Evolutionary conservation across 768 basidiomycete species (phyloP), one percentile per base, ranked within the genome.

Genomic region (Macrolepiota albuminosa): DNA sequence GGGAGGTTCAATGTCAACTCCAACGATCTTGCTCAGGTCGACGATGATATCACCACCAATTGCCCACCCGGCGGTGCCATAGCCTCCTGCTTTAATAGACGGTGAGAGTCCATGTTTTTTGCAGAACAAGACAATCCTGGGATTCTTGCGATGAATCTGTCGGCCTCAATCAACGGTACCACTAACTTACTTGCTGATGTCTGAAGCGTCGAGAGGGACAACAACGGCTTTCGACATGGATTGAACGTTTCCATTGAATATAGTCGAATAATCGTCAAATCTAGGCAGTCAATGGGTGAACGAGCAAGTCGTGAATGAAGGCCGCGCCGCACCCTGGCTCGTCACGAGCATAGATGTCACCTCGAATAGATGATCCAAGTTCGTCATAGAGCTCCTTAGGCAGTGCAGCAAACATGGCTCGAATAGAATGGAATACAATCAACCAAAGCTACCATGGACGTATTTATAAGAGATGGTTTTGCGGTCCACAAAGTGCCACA

Each of bases 51-150:
- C 88, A 40, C 95, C 95, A 16, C 85, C 86, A 56, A 95, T 83
- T 50, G 91, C 84, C 89, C 93, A 93, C 1, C 93, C 94, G 10
- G 88, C 91, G 1, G 91, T 95, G 6, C 93, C 95, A 68, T 90
- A 95, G 0, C 95, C 95, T 29, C 95, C 95, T 1, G 91, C 89
- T 70, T 93, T 94, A 66, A 94, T 81, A 9, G 91, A 93, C 6
- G 89, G 83, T 10, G 88, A 85, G 3, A 95, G 75, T 0, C 74
- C 73, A 67, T 93, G 79, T 56, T 84, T 83, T n/a, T 70, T 73
- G 68, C 93, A 95, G 71, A 95, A 94, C 13, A 81, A 64, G 59
- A 96, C 72, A 58, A 84, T 77, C 66, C 91, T 93, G 57, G 16
- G 24, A 18, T 49, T 9, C 7, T 36, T 9, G 18, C 18, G 37